Evolutionary conservation across 164 flowering plant species (phyloP).

Genomic region (Euptelea pleiosperma): DNA sequence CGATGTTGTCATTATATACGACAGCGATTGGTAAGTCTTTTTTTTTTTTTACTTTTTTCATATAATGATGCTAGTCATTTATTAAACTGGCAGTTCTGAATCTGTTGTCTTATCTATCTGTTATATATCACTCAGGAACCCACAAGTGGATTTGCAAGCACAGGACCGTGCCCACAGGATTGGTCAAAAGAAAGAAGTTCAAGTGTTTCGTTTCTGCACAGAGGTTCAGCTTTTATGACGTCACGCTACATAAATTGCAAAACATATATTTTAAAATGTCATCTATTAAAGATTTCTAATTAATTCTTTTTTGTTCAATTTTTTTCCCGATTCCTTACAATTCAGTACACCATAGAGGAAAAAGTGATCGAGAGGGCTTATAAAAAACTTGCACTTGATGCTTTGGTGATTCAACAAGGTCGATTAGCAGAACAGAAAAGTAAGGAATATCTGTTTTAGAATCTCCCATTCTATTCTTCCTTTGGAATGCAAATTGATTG

Average conservation of each 20-base stretch:
- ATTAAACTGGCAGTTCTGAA: not conserved
- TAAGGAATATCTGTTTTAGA: conserved; percentile 21
- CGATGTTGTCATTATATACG: conserved; percentile 94
- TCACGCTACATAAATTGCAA: no score
- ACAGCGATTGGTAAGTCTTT: conserved; percentile 86
- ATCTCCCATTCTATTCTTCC: no score
- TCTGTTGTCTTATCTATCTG: not conserved
- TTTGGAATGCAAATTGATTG: no score
- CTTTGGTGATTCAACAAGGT: conserved; percentile 98
- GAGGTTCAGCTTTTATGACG: conserved; percentile 64
- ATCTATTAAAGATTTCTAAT: not conserved
- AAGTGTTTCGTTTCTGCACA: conserved; percentile 97
- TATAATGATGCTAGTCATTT: conserved; percentile 5
- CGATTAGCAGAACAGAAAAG: conserved; percentile 96
- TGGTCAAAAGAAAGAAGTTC: conserved; percentile 99
- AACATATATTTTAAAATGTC: not conserved
- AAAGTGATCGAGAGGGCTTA: conserved; percentile 99
- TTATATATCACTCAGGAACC: conserved; percentile 58
- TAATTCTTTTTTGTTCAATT: no score
- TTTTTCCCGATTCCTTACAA: conserved; percentile 1
- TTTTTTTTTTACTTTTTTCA: not conserved
- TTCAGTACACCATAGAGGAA: conserved; percentile 93
- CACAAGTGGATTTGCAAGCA: conserved; percentile 98
- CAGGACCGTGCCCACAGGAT: conserved; percentile 99
- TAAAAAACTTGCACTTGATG: conserved; percentile 98